A percentile compares a stretch with the other conserved stretches of the same genome.
phyloP scores from a whole-genome alignment of 345 rosid species.

The Jatropha curcas region DNA sequence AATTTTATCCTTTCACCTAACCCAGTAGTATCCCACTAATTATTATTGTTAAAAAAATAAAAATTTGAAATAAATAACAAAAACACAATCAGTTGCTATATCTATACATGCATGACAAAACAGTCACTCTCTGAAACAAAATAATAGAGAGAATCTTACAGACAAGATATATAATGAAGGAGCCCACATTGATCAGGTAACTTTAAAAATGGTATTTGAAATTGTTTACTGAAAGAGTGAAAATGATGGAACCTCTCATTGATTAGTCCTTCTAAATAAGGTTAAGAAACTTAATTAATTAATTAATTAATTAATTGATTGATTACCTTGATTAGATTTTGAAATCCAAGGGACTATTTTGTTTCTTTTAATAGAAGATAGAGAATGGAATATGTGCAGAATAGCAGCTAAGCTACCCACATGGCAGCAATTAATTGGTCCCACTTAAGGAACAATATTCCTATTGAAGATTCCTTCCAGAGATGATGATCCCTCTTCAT shows the following conservation, averaged over 20 bases:
- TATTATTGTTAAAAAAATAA: background rate
- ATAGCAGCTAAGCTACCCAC: slow-evolving; percentile 12
- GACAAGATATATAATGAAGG: slow-evolving; percentile 38
- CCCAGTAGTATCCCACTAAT: slow-evolving; percentile 40
- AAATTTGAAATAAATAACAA: background rate
- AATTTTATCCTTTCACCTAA: slow-evolving; percentile 39
- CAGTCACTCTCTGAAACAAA: slow-evolving; percentile 44
- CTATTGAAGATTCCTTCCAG: slow-evolving; percentile 35
- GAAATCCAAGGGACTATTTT: background rate
- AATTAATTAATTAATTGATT: background rate
- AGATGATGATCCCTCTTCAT: slow-evolving; percentile 19
- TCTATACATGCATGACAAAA: slow-evolving; percentile 43
- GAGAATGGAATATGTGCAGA: slow-evolving; percentile 8
- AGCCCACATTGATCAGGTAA: slow-evolving; percentile 34
- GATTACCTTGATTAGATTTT: slow-evolving; percentile 9
- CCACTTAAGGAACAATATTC: slow-evolving; percentile 20
- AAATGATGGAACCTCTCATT: slow-evolving; percentile 35
- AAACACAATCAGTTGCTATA: slow-evolving; percentile 29
- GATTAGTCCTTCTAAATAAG: slow-evolving; percentile 18
- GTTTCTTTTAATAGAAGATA: slow-evolving; percentile 2
- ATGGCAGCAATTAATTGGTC: slow-evolving; percentile 26
- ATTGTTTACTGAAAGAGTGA: slow-evolving; percentile 31
- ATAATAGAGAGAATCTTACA: slow-evolving; percentile 60
- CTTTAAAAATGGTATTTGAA: slow-evolving; percentile 19
- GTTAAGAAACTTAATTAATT: background rate